Evolutionary conservation across 2,329 filamentous ascomycete species (phyloP).

Genomic region (Helotiales sp.): DNA sequence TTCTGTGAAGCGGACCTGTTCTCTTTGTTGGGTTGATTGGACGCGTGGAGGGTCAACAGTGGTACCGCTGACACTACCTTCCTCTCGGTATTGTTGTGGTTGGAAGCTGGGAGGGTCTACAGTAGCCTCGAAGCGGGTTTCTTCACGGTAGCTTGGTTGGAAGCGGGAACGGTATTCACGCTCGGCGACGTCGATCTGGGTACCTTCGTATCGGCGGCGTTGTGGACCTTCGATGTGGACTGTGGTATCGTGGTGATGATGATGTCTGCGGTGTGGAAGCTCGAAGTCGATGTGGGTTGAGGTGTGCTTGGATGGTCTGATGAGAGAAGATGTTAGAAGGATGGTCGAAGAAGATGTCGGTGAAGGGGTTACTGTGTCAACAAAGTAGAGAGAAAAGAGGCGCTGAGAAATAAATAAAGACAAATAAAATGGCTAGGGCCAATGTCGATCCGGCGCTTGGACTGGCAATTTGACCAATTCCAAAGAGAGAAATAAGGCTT

Average conservation of each 20-base stretch:
- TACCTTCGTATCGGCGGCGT: constrained; percentile 37
- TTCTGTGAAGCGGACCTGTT: constrained; percentile 38
- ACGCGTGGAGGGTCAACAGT: constrained; percentile 46
- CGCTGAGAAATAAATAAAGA: constrained; percentile 19
- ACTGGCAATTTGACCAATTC: constrained; percentile 26
- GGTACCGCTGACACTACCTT: constrained; percentile 33
- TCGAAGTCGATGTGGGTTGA: constrained; percentile 50
- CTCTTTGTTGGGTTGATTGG: constrained; percentile 25
- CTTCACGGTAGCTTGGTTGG: constrained; percentile 54
- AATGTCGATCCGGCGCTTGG: constrained; percentile 24
- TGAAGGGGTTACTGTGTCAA: constrained; percentile 49
- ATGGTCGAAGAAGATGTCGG: constrained; percentile 35
- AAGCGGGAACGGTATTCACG: constrained; percentile 68
- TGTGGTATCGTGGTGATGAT: constrained; percentile 33
- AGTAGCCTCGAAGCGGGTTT: constrained; percentile 58
- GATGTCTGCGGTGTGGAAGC: constrained; percentile 43
- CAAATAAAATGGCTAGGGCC: constrained; percentile 6
- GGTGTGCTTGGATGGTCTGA: constrained; percentile 47
- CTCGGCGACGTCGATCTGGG: constrained; percentile 64
- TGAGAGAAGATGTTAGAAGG: constrained; percentile 35
- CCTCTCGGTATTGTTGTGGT: constrained; percentile 43
- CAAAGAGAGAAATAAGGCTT: constrained; percentile 5
- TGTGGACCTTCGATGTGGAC: constrained; percentile 36
- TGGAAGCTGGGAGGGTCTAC: constrained; percentile 57
- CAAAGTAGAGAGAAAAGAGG: constrained; percentile 35